phyloP scores from a whole-genome alignment of 768 basidiomycete species.

The Porphyrellus cyaneotinctus region DNA sequence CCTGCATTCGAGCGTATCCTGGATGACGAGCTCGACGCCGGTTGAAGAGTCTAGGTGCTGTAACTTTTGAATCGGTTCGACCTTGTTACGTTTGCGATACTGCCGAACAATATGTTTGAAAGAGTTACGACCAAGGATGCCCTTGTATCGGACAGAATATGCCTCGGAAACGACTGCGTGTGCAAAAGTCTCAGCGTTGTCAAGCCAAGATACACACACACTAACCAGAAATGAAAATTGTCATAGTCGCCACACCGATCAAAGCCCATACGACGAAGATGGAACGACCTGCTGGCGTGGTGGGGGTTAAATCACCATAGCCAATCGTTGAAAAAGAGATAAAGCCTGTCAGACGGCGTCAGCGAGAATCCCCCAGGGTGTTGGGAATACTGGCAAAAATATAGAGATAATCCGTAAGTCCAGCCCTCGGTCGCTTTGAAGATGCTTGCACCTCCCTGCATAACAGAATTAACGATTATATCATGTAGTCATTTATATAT shows the following conservation, averaged over 20 bases:
- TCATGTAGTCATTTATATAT: not conserved
- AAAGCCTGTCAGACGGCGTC: slow-evolving; percentile 45
- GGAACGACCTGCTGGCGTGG: slow-evolving; percentile 64
- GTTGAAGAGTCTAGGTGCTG: not conserved
- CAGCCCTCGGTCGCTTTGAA: slow-evolving; percentile 70
- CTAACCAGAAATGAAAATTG: slow-evolving; percentile 67
- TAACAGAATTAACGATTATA: not conserved
- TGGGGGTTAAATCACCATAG: slow-evolving; percentile 61
- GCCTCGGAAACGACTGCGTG: slow-evolving; percentile 59
- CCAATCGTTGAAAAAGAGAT: slow-evolving; percentile 73
- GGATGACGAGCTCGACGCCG: not conserved
- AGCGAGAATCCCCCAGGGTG: not conserved
- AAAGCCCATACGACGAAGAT: slow-evolving; percentile 79
- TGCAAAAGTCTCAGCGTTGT: not conserved
- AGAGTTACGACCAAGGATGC: slow-evolving; percentile 43
- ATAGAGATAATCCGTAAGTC: slow-evolving; percentile 58
- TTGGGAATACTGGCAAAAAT: slow-evolving; percentile 56
- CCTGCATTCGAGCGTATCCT: not conserved
- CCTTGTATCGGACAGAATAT: slow-evolving; percentile 62
- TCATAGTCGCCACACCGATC: slow-evolving; percentile 72
- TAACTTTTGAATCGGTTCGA: slow-evolving; percentile 11
- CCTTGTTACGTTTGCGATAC: slow-evolving; percentile 35
- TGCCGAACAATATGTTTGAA: slow-evolving; percentile 45
- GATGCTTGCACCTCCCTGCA: slow-evolving; percentile 59
- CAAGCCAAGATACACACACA: not conserved